Evolutionary conservation across 192 early-diverging fungal genomes (phyloP), one percentile per base, ranked within the genome.

Genomic region (Linnemannia exigua): DNA sequence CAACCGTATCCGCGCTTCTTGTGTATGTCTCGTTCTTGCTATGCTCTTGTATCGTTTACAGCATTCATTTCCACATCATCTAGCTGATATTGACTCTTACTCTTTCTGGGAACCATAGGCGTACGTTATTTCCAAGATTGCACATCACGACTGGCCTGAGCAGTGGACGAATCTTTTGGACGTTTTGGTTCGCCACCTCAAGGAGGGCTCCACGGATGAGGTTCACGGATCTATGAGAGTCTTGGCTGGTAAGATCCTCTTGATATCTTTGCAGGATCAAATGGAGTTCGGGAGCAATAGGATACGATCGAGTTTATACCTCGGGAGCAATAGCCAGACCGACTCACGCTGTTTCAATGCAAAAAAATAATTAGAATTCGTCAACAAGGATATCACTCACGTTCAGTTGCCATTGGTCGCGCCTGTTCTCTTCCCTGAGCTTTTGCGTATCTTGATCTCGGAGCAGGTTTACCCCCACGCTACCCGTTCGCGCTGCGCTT

Each of bases 71-170:
- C 67, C 20, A 44, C 11, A 67, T 1, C 20, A 12, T 25, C 5
- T 25, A 67, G 25, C 33, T 28, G 19, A 51, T 22, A 12, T 9
- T 3, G 3, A 2, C 11, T 50, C 41, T 36, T 22, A 5, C 46
- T 66, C 37, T 25, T 15, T 73, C 9, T 38, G 12, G 28, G 20
- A n/a, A 37, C 31, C 3, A 11, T 76, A 95, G 94, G 97, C 97
- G 17, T 96, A 95, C 58, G 94, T 94, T 9, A 89, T 98, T 9
- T 96, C 98, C 22, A 95, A 92, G 82, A 97, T 99, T 82, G 98
- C 97, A 0, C 93, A 94, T 67, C 92, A 95, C 52, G 98, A 99
- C 90, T 98, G 95, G 93, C 97, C 97, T 8, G 97, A 98, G 80
- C 89, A 94, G 35, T 99, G 98, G 98, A 95, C 96, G 19, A 93